Base-by-base conservation (phyloP, 768 basidiomycete genomes). In the Phlegmacium glaucopus region DNA sequence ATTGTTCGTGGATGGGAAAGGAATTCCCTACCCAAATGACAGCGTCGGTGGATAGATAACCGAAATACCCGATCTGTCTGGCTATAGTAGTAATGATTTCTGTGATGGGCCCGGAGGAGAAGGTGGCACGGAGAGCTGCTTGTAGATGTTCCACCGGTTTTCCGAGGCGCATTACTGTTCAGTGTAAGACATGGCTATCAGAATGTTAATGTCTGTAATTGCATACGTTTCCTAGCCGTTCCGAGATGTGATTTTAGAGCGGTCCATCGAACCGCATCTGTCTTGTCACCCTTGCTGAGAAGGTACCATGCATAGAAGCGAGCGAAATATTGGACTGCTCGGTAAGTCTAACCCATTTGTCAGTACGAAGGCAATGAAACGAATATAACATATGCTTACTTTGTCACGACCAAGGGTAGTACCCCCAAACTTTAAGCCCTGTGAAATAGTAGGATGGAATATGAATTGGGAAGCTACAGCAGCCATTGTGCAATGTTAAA, bases 61-160 rank as follows among this genome's bases (percentile, higher is more conserved):
- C 85, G 52, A 91, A 93, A 72, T 97, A 98, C 3, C 80, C 79
- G 13, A 98, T 62, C 65, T 98, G 95, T 40, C 91, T 77, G 28
- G 78, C 84, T 55, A 96, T 82, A 17, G 87, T 82, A 1, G 87
- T 78, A 46, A 94, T 70, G 52, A 86, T 85, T 61, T 97, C 90
- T 9, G 76, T 68, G 1, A 83, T 55, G 47, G 83, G 77, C 6
- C 75, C 74, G 4, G 79, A 52, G 1, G 77, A 62, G 22, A 83
- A 66, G 3, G 82, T 70, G 15, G 87, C 84, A 43, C 84, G 85
- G 38, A 96, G 70, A 26, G 91, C 94, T 1, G 91, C 82, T 64
- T 98, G 95, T 6, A 94, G 73, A 68, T 96, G 92, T 62, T 99
- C 96, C 52, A 94, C 57, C 7, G 94, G 93, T 67, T 97, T 95